phyloP scores from a whole-genome alignment of 2,329 filamentous ascomycete species.

The Hymenoscyphus salicellus region DNA sequence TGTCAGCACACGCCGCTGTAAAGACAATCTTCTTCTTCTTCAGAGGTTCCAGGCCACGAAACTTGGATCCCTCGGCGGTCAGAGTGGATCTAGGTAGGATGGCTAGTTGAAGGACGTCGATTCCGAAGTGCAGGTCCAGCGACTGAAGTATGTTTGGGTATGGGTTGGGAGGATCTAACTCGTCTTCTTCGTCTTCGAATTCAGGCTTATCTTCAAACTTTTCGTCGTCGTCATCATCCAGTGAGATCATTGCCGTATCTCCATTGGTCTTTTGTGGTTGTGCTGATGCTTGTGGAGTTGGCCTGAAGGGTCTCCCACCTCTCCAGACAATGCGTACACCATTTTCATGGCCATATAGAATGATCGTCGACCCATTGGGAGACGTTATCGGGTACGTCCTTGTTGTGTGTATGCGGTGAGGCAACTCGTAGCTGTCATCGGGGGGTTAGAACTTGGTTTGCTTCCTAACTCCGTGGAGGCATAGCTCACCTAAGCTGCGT shows the following conservation, averaged over 20 bases:
- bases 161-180: slow-evolving; percentile 34
- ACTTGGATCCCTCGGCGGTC: slow-evolving; percentile 48
- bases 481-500: slow-evolving; percentile 31
- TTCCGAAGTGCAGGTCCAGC: slow-evolving; percentile 58
- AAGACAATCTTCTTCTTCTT: slow-evolving; percentile 59
- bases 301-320: slow-evolving; percentile 59
- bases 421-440: slow-evolving; percentile 54
- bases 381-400: slow-evolving; percentile 61
- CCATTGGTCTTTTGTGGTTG: slow-evolving; percentile 51
- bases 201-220: slow-evolving; percentile 53
- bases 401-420: slow-evolving; percentile 56
- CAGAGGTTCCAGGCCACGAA: slow-evolving; percentile 46
- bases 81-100: slow-evolving; percentile 51
- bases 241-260: slow-evolving; percentile 55
- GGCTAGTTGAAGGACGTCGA: slow-evolving; percentile 54
- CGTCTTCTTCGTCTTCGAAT: slow-evolving; percentile 54
- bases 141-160: slow-evolving; percentile 58
- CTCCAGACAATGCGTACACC: slow-evolving; percentile 61
- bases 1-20: slow-evolving; percentile 56
- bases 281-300: slow-evolving; percentile 37
- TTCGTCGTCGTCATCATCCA: slow-evolving; percentile 51
- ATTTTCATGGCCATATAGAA: slow-evolving; percentile 63
- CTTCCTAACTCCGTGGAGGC: not conserved
- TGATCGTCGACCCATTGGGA: slow-evolving; percentile 60
- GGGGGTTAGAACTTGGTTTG: not conserved